Percentiles rank a stretch among this genome's conserved stretches.
phyloP scores from a whole-genome alignment of 2,329 filamentous ascomycete species.

The Microsporum audouinii region DNA sequence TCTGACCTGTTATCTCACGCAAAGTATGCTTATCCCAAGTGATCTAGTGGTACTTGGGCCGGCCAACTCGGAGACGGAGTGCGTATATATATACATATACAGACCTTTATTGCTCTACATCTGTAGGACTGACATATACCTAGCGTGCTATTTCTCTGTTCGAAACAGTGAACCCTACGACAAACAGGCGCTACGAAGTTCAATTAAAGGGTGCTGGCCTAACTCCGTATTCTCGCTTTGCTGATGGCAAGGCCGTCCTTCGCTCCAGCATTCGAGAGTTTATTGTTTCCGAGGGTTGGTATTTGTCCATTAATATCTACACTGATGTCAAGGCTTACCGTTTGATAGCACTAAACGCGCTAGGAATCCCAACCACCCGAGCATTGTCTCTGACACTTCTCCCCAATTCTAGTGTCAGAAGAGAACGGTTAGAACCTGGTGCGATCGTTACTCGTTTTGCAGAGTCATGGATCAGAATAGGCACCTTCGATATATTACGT shows the following conservation, averaged over 20 bases:
- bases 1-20: not conserved
- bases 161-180: slow-evolving; percentile 65
- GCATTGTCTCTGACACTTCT: slow-evolving; percentile 72
- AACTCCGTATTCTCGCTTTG: slow-evolving; percentile 92
- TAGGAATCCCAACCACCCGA: slow-evolving; percentile 75
- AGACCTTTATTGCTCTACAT: not conserved
- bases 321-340: not conserved
- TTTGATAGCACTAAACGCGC: slow-evolving; percentile 54
- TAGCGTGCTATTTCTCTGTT: slow-evolving; percentile 81
- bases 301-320: no score
- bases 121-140: not conserved
- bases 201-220: slow-evolving; percentile 89
- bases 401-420: slow-evolving; percentile 58
- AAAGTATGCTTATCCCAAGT: slow-evolving; percentile 22
- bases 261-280: slow-evolving; percentile 91
- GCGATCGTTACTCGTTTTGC: slow-evolving; percentile 90
- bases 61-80: slow-evolving; percentile 85
- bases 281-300: slow-evolving; percentile 66
- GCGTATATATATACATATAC: slow-evolving; percentile 12
- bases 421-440: slow-evolving; percentile 76
- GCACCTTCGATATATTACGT: slow-evolving; percentile 89
- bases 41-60: slow-evolving; percentile 67
- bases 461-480: slow-evolving; percentile 79
- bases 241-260: slow-evolving; percentile 87
- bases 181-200: slow-evolving; percentile 68